Evolutionary conservation across 768 basidiomycete genomes (phyloP), one percentile per base, ranked within the genome.

Genomic region (Rhizopogon vulgaris): DNA sequence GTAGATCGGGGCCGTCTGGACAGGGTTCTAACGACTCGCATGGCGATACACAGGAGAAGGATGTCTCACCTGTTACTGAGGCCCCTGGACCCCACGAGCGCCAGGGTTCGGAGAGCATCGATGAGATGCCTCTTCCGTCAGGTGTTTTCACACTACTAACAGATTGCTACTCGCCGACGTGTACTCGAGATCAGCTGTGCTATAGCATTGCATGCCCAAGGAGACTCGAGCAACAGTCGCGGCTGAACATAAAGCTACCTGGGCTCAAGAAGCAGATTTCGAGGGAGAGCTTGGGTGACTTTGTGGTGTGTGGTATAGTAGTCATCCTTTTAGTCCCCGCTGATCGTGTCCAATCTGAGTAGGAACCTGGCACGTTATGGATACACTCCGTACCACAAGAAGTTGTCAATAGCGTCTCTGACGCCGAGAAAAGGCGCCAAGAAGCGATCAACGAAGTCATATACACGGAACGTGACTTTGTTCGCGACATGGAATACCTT

Each of bases 361-460:
- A 82, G 75, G 85, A 86, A 70, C 82, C 84, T 15, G 94, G 92
- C 1, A 87, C 87, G 15, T 73, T 98, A 3, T 98, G 96, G 96
- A 86, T 95, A 42, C 94, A 97, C 65, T 89, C 93, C 0, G 96
- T 99, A 2, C 91, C 96, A 5, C 84, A 89, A 66, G 94, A 97
- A 66, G 84, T 99, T 37, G 84, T 89, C 30, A 90, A 94, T 61
- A 90, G 87, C 62, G 93, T 97, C 22, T 87, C 88, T 4, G 94
- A 96, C 52, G 77, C 76, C 24, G 95, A 99, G 76, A 96, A 94
- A 79, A 94, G 81, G 68, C 80, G 95, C 1, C 95, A 98, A 66
- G 96, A 99, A 68, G 91, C 92, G 18, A 98, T 99, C 73, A 97
- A 98, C 64, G 96, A 99, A 72, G 91, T 96, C 34, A 85, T 83